Evolutionary conservation across 2,329 filamentous ascomycete genomes (phyloP).

Genomic region (Penicillium sp.): DNA sequence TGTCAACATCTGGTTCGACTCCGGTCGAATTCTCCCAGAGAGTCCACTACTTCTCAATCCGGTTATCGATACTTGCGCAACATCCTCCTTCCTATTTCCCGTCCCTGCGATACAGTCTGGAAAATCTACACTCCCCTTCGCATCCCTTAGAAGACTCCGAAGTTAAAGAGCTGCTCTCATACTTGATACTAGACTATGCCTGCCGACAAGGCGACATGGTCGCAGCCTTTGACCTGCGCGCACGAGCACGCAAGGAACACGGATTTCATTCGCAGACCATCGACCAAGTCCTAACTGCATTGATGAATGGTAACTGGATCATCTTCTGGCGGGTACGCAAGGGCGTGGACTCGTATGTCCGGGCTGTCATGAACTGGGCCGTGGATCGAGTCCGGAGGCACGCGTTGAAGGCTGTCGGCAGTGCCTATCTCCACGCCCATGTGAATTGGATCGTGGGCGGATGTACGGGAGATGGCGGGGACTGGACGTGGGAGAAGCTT

Average conservation of each 20-base stretch:
- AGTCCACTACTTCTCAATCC: conserved; percentile 86
- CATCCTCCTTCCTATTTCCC: conserved; percentile 88
- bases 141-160: conserved; percentile 67
- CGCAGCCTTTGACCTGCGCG: conserved; percentile 64
- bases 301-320: conserved; percentile 79
- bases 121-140: conserved; percentile 58
- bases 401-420: conserved; percentile 79
- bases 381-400: conserved; percentile 68
- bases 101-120: conserved; percentile 72
- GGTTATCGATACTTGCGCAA: conserved; percentile 71
- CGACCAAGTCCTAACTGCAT: conserved; percentile 60
- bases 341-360: conserved; percentile 73
- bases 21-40: conserved; percentile 77
- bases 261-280: conserved; percentile 62
- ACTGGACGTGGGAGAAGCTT: conserved; percentile 65
- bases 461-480: conserved; percentile 37
- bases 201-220: conserved; percentile 73
- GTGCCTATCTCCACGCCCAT: conserved; percentile 71
- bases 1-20: conserved; percentile 64
- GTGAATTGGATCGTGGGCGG: conserved; percentile 63
- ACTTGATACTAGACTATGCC: conserved; percentile 80
- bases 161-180: conserved; percentile 70
- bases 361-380: conserved; percentile 74
- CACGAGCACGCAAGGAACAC: conserved; percentile 47
- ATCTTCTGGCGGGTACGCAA: conserved; percentile 66